Evolutionary conservation across 1,139 yeast species (phyloP).

Genomic region (Magnusiomyces clavatus): DNA sequence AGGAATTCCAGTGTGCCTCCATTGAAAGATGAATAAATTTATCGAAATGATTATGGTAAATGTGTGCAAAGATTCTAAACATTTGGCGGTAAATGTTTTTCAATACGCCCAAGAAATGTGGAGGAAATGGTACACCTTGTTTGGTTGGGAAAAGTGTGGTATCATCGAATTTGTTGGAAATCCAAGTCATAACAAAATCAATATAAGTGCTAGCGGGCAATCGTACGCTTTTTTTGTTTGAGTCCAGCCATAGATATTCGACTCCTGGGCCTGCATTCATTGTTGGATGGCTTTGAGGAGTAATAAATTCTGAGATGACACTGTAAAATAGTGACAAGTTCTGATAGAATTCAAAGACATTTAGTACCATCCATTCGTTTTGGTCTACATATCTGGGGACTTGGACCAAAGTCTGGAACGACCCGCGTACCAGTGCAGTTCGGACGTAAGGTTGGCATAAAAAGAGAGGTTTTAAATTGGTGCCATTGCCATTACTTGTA

Average conservation of each 20-base stretch:
- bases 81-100: slow-evolving; percentile 84
- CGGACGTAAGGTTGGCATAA: slow-evolving; percentile 89
- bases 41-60: slow-evolving; percentile 91
- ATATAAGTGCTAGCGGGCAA: slow-evolving; percentile 91
- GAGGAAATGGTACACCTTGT: slow-evolving; percentile 85
- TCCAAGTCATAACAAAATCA: slow-evolving; percentile 88
- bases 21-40: slow-evolving; percentile 79
- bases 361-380: slow-evolving; percentile 93
- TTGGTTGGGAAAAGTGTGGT: slow-evolving; percentile 88
- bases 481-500: slow-evolving; percentile 19
- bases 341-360: slow-evolving; percentile 82
- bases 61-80: slow-evolving; percentile 95
- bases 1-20: slow-evolving; percentile 98
- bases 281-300: slow-evolving; percentile 82
- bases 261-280: slow-evolving; percentile 95
- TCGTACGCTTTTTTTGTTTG: slow-evolving; percentile 65
- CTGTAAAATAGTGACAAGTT: slow-evolving; percentile 84
- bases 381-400: slow-evolving; percentile 90
- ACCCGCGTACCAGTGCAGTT: slow-evolving; percentile 94
- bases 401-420: slow-evolving; percentile 91
- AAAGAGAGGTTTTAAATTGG: slow-evolving; percentile 47
- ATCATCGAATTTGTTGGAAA: slow-evolving; percentile 77
- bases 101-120: slow-evolving; percentile 71
- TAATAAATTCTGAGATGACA: slow-evolving; percentile 77
- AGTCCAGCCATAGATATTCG: slow-evolving; percentile 87